Percentiles rank a stretch among this genome's conserved stretches.
Evolutionary conservation across 208 protist species (phyloP).

Genomic region (Leishmania major): DNA sequence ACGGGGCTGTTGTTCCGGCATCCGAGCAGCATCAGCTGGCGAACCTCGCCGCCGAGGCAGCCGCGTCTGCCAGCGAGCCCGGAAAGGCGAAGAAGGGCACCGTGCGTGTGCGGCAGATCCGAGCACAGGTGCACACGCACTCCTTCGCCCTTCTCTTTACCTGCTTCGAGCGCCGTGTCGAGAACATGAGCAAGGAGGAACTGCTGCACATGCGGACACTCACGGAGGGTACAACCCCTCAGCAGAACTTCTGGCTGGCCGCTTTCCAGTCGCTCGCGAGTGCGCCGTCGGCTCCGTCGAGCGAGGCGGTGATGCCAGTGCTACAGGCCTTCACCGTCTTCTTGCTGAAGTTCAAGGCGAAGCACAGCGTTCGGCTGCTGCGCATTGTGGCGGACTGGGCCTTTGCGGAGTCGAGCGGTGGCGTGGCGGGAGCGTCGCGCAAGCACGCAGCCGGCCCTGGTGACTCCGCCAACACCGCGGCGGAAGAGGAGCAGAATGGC

Average conservation of each 20-base stretch:
- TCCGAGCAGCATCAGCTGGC: constrained; percentile 34
- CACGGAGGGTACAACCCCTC: constrained; percentile 49
- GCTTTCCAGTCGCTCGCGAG: constrained; percentile 72
- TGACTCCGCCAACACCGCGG: constrained; percentile 15
- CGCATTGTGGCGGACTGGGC: constrained; percentile 75
- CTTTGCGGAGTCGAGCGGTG: constrained; percentile 55
- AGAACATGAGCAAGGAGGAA: constrained; percentile 74
- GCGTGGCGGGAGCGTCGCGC: constrained; percentile 11
- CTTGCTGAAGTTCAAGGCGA: constrained; percentile 90
- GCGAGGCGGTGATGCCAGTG: constrained; percentile 68
- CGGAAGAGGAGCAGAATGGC: constrained; percentile 25
- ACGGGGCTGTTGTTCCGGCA: constrained; percentile 35
- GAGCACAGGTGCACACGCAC: constrained; percentile 70
- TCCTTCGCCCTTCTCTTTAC: constrained; percentile 76
- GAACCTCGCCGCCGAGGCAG: constrained; percentile 17
- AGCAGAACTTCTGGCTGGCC: constrained; percentile 86
- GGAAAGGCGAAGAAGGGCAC: constrained; percentile 17
- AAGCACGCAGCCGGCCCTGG: constrained; percentile 1
- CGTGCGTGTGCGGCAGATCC: constrained; percentile 29
- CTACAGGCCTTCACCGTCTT: constrained; percentile 82
- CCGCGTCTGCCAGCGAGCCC: neutral
- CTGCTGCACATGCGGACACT: constrained; percentile 68
- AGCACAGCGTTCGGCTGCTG: constrained; percentile 71
- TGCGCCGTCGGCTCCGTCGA: constrained; percentile 58
- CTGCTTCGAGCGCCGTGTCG: constrained; percentile 67